These are phyloP conservation scores for Monosporozyma aquatica DNA, from an alignment of 805 yeast species.

Conservation along the genomic window DNA sequence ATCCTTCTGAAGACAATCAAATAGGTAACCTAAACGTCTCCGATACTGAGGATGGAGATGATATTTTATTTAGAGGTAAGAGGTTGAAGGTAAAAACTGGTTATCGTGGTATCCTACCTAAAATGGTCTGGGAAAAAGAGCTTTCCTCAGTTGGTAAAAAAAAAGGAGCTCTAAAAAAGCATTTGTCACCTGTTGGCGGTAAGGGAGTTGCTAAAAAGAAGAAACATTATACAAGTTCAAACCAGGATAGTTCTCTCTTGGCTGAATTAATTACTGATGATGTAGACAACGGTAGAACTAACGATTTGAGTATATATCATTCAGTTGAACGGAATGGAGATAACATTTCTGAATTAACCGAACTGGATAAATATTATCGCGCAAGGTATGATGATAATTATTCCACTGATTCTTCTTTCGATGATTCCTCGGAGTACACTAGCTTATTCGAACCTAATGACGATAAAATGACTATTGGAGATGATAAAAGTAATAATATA, in stretches of 20 bases:
- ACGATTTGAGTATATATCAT: not conserved
- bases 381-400: conserved; percentile 13
- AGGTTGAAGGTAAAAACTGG: conserved; percentile 22
- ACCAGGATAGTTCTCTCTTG: conserved; percentile 13
- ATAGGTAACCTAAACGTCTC: too few species aligned
- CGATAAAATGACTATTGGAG: too few species aligned
- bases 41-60: conserved; percentile 5
- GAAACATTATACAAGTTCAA: not conserved
- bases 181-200: not conserved
- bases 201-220: conserved; percentile 25
- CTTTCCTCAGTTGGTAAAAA: conserved; percentile 2
- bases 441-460: too few species aligned
- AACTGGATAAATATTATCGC: conserved; percentile 13
- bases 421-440: too few species aligned
- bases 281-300: conserved; percentile 4
- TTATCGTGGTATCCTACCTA: conserved; percentile 28
- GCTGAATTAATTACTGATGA: conserved; percentile 19
- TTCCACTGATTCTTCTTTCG: conserved; percentile 6
- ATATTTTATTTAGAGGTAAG: conserved; percentile 23
- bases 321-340: not conserved
- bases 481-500: too few species aligned
- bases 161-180: not conserved
- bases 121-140: conserved; percentile 26
- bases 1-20: too few species aligned
- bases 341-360: not conserved